These are phyloP conservation scores for Nothophoma quercina DNA, from an alignment of 2,329 filamentous ascomycete genomes.

Conservation along the genomic window DNA sequence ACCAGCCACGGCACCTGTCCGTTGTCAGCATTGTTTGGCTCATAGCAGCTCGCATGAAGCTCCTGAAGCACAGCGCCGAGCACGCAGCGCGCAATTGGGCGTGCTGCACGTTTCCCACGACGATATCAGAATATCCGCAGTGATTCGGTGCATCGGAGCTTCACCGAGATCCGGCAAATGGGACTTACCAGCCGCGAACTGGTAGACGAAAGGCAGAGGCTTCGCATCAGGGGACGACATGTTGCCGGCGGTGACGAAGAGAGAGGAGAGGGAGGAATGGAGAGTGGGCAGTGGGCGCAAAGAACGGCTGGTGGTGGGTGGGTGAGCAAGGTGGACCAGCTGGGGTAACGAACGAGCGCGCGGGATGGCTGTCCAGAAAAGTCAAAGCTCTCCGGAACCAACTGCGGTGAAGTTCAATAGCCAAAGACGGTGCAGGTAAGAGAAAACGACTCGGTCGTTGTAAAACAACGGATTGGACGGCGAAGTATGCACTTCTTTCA, in stretches of 20 bases:
- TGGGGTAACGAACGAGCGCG: slow-evolving; percentile 42
- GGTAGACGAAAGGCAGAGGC: slow-evolving; percentile 90
- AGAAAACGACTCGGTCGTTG: background rate
- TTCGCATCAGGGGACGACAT: slow-evolving; percentile 64
- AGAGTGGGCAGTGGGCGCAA: slow-evolving; percentile 17
- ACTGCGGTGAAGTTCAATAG: background rate
- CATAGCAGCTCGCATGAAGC: background rate
- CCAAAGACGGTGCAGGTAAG: background rate
- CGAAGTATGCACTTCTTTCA: too few species aligned
- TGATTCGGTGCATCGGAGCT: slow-evolving; percentile 24
- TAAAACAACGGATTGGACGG: too few species aligned
- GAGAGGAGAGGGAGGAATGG: slow-evolving; percentile 10
- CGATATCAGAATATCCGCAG: slow-evolving; percentile 6
- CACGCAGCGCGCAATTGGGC: background rate
- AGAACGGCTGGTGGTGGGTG: slow-evolving; percentile 26
- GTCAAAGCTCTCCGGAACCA: slow-evolving; percentile 4
- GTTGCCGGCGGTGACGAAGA: slow-evolving; percentile 24
- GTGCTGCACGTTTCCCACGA: slow-evolving; percentile 4
- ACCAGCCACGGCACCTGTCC: slow-evolving; percentile 85
- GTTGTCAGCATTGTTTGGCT: slow-evolving; percentile 39
- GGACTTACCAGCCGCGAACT: slow-evolving; percentile 84
- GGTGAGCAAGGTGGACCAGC: slow-evolving; percentile 26
- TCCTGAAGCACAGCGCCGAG: background rate
- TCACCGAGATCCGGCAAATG: slow-evolving; percentile 37
- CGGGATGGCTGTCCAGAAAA: slow-evolving; percentile 31